phyloP scores from a whole-genome alignment of 2,329 filamentous ascomycete species.

The Sporothrix globosa region DNA sequence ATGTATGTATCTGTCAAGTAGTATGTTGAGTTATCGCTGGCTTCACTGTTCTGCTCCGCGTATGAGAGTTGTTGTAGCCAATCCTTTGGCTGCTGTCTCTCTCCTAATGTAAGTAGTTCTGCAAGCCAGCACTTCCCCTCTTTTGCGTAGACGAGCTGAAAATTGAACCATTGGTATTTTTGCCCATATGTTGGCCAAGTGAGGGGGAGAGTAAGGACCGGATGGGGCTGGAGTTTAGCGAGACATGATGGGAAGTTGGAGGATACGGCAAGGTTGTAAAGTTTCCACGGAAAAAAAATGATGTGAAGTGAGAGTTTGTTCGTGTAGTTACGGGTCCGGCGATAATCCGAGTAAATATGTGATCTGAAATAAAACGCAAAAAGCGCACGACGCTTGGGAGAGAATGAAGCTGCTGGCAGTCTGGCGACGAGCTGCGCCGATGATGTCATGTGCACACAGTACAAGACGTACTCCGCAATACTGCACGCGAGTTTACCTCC shows the following conservation, averaged over 20 bases:
- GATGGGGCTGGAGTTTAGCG: not conserved
- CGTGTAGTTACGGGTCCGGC: no score
- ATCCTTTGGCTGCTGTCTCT: no score
- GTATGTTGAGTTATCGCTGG: not conserved
- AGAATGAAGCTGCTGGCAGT: not conserved
- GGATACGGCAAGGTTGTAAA: not conserved
- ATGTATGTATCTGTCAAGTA: not conserved
- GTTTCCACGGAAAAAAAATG: no score
- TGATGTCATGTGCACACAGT: not conserved
- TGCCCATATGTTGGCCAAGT: not conserved
- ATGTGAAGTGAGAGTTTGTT: no score
- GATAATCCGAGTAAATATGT: no score
- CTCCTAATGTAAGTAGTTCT: not conserved
- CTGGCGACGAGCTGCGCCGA: conserved; percentile 4
- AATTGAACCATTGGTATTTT: not conserved
- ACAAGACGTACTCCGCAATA: no score
- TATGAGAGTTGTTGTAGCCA: no score
- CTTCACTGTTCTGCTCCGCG: no score
- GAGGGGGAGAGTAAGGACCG: not conserved
- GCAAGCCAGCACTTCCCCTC: not conserved
- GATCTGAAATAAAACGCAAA: no score
- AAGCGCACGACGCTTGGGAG: not conserved
- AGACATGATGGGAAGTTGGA: not conserved
- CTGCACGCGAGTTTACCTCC: not conserved
- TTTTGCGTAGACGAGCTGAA: not conserved